A percentile compares a stretch with the other conserved stretches of the same genome.
Conservation (phyloP, 192 early-diverging fungal species). For the Ambispora gerdemannii region DNA sequence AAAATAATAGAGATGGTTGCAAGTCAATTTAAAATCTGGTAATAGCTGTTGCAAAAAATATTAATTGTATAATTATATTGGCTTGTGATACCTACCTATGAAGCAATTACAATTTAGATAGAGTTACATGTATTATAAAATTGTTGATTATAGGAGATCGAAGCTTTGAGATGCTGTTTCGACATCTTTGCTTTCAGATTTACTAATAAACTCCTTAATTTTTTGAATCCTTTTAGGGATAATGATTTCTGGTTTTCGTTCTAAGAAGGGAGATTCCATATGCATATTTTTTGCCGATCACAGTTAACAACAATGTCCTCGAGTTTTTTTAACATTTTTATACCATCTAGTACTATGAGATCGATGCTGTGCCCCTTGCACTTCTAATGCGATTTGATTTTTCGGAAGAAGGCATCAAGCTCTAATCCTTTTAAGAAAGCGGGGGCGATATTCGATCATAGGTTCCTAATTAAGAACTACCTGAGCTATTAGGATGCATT, state of each 20-base stretch:
- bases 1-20: neutral
- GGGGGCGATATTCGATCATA: too few relatives aligned
- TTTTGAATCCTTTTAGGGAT: neutral
- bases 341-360: too few relatives aligned
- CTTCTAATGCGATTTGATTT: too few relatives aligned
- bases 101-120: conserved; percentile 1
- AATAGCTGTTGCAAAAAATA: neutral
- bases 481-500: too few relatives aligned
- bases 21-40: neutral
- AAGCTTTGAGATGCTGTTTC: neutral
- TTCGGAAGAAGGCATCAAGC: too few relatives aligned
- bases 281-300: too few relatives aligned
- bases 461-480: too few relatives aligned
- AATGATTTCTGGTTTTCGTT: neutral
- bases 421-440: too few relatives aligned
- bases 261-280: neutral
- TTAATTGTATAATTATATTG: neutral
- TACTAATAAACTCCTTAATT: neutral
- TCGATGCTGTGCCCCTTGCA: too few relatives aligned
- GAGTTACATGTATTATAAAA: conserved; percentile 1
- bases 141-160: neutral
- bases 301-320: too few relatives aligned
- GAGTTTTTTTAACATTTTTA: too few relatives aligned
- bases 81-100: neutral
- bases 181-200: neutral